Conservation (phyloP, 495 filamentous ascomycete genomes). For the Xylaria castorea region DNA sequence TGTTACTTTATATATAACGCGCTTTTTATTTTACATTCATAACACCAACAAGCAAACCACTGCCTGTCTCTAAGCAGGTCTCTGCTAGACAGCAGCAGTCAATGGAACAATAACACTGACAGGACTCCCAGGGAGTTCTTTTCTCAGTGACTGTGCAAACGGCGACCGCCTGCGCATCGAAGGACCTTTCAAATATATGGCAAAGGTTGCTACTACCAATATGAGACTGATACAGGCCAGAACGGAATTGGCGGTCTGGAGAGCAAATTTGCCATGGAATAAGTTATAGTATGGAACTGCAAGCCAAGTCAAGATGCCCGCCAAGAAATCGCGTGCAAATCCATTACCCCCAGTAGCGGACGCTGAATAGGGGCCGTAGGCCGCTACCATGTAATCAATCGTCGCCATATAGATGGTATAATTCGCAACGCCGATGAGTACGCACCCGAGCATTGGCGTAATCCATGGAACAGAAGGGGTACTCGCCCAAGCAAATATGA, state of each 20-base stretch:
- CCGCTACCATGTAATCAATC: conserved; percentile 83
- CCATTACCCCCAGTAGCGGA: conserved; percentile 79
- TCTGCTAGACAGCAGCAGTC: background rate
- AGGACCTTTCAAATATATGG: conserved; percentile 79
- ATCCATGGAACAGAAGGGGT: conserved; percentile 68
- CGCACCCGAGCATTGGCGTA: conserved; percentile 62
- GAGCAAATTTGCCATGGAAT: conserved; percentile 56
- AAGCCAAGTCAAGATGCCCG: conserved; percentile 75
- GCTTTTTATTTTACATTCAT: background rate
- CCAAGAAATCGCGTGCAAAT: conserved; percentile 78
- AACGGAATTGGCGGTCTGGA: conserved; percentile 75
- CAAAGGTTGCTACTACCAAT: conserved; percentile 74
- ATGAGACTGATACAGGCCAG: conserved; percentile 70
- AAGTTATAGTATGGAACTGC: conserved; percentile 73
- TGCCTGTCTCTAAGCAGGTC: background rate
- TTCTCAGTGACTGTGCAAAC: conserved; percentile 71
- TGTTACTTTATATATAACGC: background rate
- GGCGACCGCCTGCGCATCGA: conserved; percentile 70
- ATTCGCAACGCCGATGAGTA: conserved; percentile 70
- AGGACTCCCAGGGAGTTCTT: background rate
- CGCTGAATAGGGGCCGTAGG: conserved; percentile 78
- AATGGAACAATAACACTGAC: background rate
- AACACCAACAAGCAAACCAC: background rate
- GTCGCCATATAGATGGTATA: conserved; percentile 80
- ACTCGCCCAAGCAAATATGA: conserved; percentile 73